Conservation (phyloP, 208 protist genomes). For the Trypanosoma mega region DNA sequence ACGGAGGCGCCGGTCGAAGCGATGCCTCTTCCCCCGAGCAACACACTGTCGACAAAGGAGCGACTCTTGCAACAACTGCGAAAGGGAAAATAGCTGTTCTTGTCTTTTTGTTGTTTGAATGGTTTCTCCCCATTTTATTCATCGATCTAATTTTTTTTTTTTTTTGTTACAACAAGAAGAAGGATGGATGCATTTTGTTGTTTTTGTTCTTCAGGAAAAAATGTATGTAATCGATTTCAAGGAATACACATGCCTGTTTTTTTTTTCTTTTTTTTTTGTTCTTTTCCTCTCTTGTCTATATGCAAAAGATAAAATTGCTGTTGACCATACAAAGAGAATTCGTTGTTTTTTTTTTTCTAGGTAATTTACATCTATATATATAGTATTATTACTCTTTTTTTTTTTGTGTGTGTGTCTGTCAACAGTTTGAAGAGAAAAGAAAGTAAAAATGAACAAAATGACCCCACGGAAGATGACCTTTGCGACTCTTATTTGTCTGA, state of each 20-base stretch:
- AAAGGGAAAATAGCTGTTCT: constrained; percentile 13
- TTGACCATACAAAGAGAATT: too few species aligned
- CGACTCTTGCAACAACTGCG: constrained; percentile 55
- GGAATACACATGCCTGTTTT: background rate
- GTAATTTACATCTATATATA: constrained; percentile 1
- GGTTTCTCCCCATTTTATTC: too few species aligned
- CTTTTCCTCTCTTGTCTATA: background rate
- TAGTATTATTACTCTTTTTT: background rate
- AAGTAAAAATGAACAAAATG: background rate
- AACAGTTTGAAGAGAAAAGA: background rate
- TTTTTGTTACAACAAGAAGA: background rate
- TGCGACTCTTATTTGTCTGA: background rate
- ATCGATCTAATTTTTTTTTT: background rate
- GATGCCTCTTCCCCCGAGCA: background rate
- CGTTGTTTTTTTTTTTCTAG: too few species aligned
- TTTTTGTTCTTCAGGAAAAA: too few species aligned
- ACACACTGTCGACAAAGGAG: constrained; percentile 51
- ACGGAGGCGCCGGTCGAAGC: constrained; percentile 8
- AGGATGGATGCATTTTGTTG: too few species aligned
- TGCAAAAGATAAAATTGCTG: too few species aligned
- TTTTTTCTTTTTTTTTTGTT: background rate
- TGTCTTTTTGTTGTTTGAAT: background rate
- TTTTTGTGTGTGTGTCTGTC: background rate
- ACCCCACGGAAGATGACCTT: background rate
- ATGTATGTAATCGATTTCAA: background rate